phyloP scores from a whole-genome alignment of 2,329 filamentous ascomycete species.

The Fusarium lateritium region DNA sequence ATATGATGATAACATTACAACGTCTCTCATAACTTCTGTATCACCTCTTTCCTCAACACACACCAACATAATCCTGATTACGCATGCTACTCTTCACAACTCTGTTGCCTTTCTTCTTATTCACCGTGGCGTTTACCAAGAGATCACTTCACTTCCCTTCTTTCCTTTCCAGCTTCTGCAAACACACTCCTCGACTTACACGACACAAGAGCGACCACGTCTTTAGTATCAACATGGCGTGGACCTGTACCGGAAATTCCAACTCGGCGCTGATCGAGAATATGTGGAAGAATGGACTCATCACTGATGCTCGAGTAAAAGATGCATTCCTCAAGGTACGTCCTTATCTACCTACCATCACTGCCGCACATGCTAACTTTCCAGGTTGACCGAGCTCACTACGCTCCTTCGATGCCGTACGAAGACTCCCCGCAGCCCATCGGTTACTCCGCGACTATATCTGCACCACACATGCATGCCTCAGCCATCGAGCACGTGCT shows the following conservation, averaged over 20 bases:
- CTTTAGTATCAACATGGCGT: conserved; percentile 78
- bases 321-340: conserved; percentile 82
- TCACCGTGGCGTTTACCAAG: conserved; percentile 29
- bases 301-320: conserved; percentile 79
- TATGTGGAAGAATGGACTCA: conserved; percentile 78
- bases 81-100: too few relatives aligned
- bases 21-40: neutral
- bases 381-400: conserved; percentile 90
- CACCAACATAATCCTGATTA: neutral
- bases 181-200: conserved; percentile 15
- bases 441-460: conserved; percentile 70
- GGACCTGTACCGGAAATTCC: conserved; percentile 83
- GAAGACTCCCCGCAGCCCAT: conserved; percentile 69
- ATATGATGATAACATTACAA: conserved; percentile 38
- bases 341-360: neutral
- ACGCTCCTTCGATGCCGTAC: conserved; percentile 80
- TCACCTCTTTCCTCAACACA: neutral
- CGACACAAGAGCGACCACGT: conserved; percentile 10
- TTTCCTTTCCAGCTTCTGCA: conserved; percentile 1
- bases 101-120: neutral
- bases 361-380: neutral
- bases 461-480: conserved; percentile 74
- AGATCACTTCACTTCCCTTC: conserved; percentile 10
- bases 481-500: conserved; percentile 66
- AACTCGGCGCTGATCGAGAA: conserved; percentile 86